Percentiles rank a stretch among this genome's conserved stretches.
phyloP scores from a whole-genome alignment of 2,329 filamentous ascomycete genomes.

The Sporothrix phasma region DNA sequence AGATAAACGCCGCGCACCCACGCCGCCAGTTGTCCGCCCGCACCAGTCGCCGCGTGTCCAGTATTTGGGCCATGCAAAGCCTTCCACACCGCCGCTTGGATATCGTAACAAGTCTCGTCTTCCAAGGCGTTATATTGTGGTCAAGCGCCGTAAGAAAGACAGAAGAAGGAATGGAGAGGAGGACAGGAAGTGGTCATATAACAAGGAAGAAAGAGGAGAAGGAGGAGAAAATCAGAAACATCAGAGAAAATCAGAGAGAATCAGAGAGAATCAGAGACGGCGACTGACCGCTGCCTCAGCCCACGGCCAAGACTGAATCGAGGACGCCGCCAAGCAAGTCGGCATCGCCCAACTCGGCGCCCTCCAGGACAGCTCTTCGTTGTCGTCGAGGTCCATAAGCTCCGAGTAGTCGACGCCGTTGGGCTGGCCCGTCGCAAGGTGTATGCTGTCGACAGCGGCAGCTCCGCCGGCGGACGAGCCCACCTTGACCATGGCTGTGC shows the following conservation, averaged over 20 bases:
- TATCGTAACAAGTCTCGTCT: not conserved
- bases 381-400: constrained; percentile 48
- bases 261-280: not conserved
- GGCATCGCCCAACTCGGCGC: constrained; percentile 42
- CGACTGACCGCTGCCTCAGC: no score
- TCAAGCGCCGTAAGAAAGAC: not conserved
- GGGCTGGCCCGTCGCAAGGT: constrained; percentile 24
- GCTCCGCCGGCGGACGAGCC: constrained; percentile 6
- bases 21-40: constrained; percentile 1
- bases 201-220: not conserved
- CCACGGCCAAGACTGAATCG: constrained; percentile 44
- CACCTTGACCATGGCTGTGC: constrained; percentile 7
- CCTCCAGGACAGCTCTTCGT: constrained; percentile 50
- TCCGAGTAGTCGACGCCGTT: constrained; percentile 42
- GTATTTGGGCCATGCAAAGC: not conserved
- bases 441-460: constrained; percentile 24
- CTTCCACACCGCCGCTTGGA: not conserved
- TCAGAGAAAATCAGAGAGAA: not conserved
- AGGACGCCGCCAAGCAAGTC: constrained; percentile 46
- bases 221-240: not conserved
- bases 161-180: not conserved
- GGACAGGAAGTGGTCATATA: not conserved
- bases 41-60: not conserved
- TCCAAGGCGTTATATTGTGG: not conserved
- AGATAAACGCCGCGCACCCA: constrained; percentile 9